A percentile compares a stretch with the other conserved stretches of the same genome.
These are phyloP conservation scores for Monilinia vaccinii-corymbosi DNA, from an alignment of 2,329 filamentous ascomycete genomes.

Conservation along the genomic window DNA sequence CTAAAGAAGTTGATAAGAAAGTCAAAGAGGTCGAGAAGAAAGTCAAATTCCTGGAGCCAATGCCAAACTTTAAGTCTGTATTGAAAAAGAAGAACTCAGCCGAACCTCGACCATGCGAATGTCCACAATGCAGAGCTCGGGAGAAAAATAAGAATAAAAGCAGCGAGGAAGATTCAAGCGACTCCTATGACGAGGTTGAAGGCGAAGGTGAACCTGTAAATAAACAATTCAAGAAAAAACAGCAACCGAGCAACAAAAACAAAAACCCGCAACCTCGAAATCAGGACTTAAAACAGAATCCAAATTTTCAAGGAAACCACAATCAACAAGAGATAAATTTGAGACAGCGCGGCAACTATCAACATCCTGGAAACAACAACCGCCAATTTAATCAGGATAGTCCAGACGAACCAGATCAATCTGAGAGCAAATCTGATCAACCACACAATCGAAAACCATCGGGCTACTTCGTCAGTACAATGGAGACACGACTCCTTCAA, in stretches of 20 bases:
- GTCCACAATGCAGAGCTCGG: not conserved
- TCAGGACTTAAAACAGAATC: not conserved
- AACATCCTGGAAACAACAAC: not conserved
- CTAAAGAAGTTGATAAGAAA: not conserved
- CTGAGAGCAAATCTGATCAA: not conserved
- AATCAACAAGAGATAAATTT: not conserved
- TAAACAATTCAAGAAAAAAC: not conserved
- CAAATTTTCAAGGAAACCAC: not conserved
- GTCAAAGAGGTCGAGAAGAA: conserved; percentile 1
- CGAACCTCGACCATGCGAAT: not conserved
- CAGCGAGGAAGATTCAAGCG: conserved; percentile 4
- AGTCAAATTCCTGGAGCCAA: conserved; percentile 3
- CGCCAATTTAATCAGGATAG: not conserved
- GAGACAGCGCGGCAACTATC: not conserved
- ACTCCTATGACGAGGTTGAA: not conserved
- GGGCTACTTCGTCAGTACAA: not conserved
- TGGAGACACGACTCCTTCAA: conserved; percentile 4
- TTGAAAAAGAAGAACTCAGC: not conserved
- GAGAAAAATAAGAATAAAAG: not conserved
- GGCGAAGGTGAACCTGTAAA: not conserved
- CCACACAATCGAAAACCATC: not conserved
- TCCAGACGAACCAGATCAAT: not conserved
- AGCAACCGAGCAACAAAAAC: not conserved
- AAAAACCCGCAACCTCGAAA: not conserved
- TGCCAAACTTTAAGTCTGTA: conserved; percentile 2